Percentiles rank a stretch among this genome's conserved stretches.
These are phyloP conservation scores for Geranomyces variabilis DNA, from an alignment of 192 early-diverging fungal genomes.

Conservation along the genomic window DNA sequence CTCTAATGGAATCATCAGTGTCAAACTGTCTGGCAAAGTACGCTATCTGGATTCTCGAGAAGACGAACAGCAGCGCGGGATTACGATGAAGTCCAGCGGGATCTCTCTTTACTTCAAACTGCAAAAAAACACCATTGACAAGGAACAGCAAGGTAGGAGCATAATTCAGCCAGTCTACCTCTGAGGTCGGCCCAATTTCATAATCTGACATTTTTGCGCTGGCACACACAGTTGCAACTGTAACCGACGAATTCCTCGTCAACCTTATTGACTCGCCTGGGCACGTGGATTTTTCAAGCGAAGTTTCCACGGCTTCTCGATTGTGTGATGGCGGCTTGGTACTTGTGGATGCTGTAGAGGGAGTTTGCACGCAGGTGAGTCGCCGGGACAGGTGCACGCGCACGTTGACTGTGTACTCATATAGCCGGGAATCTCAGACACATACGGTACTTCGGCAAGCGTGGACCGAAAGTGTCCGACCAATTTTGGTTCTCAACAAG, in stretches of 20 bases:
- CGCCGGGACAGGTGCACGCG: background rate
- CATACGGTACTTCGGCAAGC: constrained; percentile 94
- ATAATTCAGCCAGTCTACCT: too few species aligned
- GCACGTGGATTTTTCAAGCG: constrained; percentile 97
- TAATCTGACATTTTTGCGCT: too few species aligned
- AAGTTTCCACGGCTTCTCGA: constrained; percentile 98
- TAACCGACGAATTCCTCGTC: constrained; percentile 76
- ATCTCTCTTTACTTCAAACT: constrained; percentile 93
- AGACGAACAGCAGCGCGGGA: constrained; percentile 97
- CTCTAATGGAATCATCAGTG: constrained; percentile 98
- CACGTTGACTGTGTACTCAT: background rate
- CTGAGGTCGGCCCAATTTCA: too few species aligned
- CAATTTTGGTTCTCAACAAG: constrained; percentile 97
- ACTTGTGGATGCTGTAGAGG: constrained; percentile 96
- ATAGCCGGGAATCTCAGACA: constrained; percentile 61
- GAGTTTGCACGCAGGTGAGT: constrained; percentile 92
- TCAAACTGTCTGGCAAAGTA: constrained; percentile 92
- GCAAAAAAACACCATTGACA: constrained; percentile 43
- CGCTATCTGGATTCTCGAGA: constrained; percentile 94
- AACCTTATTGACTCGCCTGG: constrained; percentile 99
- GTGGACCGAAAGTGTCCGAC: constrained; percentile 87
- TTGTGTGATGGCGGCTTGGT: constrained; percentile 95
- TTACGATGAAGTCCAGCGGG: constrained; percentile 97
- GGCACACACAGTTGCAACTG: constrained; percentile 5
- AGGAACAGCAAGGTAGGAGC: background rate